Base-by-base conservation (phyloP, 139 green algal species). In the Diplosphaera chodatii region DNA sequence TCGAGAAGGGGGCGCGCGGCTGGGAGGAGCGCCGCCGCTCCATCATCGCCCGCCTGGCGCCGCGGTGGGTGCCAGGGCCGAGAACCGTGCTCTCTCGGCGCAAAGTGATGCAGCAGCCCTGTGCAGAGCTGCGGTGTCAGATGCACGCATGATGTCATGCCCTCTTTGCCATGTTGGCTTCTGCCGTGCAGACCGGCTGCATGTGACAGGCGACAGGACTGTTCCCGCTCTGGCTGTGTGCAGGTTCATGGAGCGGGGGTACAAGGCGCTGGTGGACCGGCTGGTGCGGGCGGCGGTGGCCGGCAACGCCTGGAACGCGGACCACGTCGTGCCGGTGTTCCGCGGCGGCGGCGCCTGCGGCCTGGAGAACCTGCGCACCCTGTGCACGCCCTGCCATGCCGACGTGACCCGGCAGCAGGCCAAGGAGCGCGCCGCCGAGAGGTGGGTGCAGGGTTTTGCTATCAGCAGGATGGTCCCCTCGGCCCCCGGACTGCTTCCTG, bases 271-370 rank as follows among this genome's bases (percentile, higher is more conserved):
- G 6, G 27, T 83, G 15, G 80, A 89, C 21, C 68, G 68, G 32
- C 80, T 91, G 29, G 55, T 89, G 2, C 73, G 66, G 27, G 65
- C 72, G 15, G 81, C 89, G 1, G 74, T 86, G 15, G 84, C 89
- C 72, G 92, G 92, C 34, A 85, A 89, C 56, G 92, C 87, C 13
- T 97, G 92, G 92, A 32, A 72, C 40, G 90, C 88, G 18, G 91
- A 97, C 84, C 92, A 97, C 85, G 89, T 97, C 55, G 40, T 85
- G 20, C 72, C 90, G 0, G 92, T 97, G 30, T 93, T 91, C 76
- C 70, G 85, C 71, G 93, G 93, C 18, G 93, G 93, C 1, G 93
- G 92, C 1, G 68, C 88, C 73, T 97, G 91, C 75, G 85, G 87
- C 64, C 65, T 97, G 28, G 88, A 96, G 37, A 98, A 97, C 84